Percentiles rank a stretch among this genome's conserved stretches.
phyloP scores from a whole-genome alignment of 2,329 filamentous ascomycete species.

The Venturia effusa region DNA sequence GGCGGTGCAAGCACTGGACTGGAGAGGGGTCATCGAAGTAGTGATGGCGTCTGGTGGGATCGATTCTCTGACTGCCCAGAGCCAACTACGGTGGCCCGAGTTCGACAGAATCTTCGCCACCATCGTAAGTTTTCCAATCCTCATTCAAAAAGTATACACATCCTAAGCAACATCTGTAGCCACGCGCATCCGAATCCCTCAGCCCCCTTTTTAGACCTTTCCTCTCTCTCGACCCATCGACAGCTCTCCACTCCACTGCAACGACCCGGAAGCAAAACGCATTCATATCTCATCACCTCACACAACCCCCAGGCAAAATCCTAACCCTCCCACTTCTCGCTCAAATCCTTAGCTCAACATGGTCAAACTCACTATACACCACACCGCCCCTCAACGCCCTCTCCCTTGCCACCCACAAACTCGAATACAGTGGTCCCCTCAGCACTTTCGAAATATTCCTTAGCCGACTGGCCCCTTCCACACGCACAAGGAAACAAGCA shows the following conservation, averaged over 20 bases:
- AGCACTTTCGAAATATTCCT: background rate
- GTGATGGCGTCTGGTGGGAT: background rate
- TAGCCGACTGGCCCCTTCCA: background rate
- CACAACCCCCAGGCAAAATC: background rate
- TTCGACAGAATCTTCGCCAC: background rate
- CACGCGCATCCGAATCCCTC: background rate
- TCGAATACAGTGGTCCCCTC: background rate
- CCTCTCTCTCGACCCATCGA: background rate
- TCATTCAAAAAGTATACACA: background rate
- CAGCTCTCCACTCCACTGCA: background rate
- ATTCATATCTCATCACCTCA: background rate
- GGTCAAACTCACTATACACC: background rate
- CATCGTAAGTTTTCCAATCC: background rate
- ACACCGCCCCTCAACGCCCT: background rate
- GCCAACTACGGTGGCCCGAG: background rate
- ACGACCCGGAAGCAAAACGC: background rate
- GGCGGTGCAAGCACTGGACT: background rate
- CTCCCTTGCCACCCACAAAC: background rate
- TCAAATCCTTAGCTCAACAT: background rate
- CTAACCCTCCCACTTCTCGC: background rate
- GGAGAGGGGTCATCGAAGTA: background rate
- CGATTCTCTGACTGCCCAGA: background rate
- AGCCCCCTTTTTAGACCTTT: background rate
- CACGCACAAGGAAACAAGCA: background rate
- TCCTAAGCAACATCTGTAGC: background rate